These are phyloP conservation scores for Prunus mira DNA, from an alignment of 306 rosid genomes.

Conservation along the genomic window DNA sequence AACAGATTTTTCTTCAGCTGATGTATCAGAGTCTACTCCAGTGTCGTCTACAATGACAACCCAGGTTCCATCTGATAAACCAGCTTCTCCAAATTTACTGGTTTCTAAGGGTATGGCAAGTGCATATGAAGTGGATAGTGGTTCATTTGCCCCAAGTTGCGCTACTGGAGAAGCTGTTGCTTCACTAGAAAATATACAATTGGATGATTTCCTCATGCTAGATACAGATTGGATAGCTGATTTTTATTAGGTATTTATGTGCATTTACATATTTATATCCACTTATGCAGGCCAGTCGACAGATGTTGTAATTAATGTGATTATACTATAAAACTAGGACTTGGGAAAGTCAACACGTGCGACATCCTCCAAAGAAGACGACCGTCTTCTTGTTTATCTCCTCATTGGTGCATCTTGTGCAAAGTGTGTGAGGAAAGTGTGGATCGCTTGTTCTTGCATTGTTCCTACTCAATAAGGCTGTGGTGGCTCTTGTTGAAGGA, in stretches of 20 bases:
- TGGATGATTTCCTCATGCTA: conserved; percentile 23
- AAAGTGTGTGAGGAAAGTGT: too few species aligned
- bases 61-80: conserved; percentile 8
- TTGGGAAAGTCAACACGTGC: too few species aligned
- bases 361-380: too few species aligned
- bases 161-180: conserved; percentile 7
- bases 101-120: conserved; percentile 4
- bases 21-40: conserved; percentile 3
- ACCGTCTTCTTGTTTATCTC: too few species aligned
- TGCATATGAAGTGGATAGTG: conserved; percentile 2
- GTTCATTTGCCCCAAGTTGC: conserved; percentile 6
- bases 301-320: neutral
- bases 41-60: conserved; percentile 1
- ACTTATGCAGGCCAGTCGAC: neutral
- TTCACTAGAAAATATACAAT: conserved; percentile 14
- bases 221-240: conserved; percentile 28
- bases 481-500: too few species aligned
- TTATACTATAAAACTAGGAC: too few species aligned
- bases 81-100: conserved; percentile 2
- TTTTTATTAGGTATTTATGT: conserved; percentile 12
- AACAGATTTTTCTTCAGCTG: conserved; percentile 9
- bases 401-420: too few species aligned
- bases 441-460: too few species aligned
- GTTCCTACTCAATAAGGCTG: too few species aligned
- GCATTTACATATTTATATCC: neutral